Evolutionary conservation across 2,329 filamentous ascomycete species (phyloP).

Genomic region (Pseudocercospora crystallina): DNA sequence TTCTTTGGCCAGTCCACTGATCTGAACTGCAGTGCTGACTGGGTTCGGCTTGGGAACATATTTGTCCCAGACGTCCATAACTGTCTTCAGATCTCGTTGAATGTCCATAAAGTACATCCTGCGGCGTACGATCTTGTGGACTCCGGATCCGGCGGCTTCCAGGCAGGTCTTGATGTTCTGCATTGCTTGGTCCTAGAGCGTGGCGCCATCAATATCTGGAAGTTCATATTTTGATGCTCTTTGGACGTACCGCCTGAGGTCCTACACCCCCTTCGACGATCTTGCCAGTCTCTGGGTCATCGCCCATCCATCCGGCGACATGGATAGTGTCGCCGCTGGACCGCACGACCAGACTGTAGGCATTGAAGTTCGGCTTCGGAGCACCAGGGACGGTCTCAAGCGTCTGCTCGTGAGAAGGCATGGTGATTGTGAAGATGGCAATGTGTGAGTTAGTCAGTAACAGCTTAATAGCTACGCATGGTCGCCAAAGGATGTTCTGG

Average conservation of each 20-base stretch:
- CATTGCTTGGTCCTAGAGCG: slow-evolving; percentile 18
- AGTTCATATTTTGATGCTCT: too few relatives aligned
- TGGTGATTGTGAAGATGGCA: not conserved
- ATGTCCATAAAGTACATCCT: slow-evolving; percentile 24
- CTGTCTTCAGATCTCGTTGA: slow-evolving; percentile 16
- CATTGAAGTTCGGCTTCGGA: slow-evolving; percentile 4
- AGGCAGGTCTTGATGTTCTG: slow-evolving; percentile 21
- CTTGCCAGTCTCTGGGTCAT: slow-evolving; percentile 21
- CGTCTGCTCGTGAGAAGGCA: not conserved
- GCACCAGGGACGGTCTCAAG: slow-evolving; percentile 1
- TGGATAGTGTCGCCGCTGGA: slow-evolving; percentile 7
- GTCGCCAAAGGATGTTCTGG: too few relatives aligned
- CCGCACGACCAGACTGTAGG: slow-evolving; percentile 5
- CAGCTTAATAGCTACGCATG: too few relatives aligned
- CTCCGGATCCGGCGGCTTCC: slow-evolving; percentile 13
- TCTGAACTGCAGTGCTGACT: slow-evolving; percentile 24
- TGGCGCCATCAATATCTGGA: not conserved
- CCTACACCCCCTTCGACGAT: slow-evolving; percentile 19
- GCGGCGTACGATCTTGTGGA: slow-evolving; percentile 19
- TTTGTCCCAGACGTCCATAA: slow-evolving; percentile 4
- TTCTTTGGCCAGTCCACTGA: slow-evolving; percentile 17
- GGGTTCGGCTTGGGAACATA: slow-evolving; percentile 16
- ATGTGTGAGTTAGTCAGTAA: too few relatives aligned
- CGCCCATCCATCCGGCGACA: slow-evolving; percentile 26
- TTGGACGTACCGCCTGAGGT: not conserved